Evolutionary conservation across 768 basidiomycete genomes (phyloP).

Genomic region (Lentinula lateritia): DNA sequence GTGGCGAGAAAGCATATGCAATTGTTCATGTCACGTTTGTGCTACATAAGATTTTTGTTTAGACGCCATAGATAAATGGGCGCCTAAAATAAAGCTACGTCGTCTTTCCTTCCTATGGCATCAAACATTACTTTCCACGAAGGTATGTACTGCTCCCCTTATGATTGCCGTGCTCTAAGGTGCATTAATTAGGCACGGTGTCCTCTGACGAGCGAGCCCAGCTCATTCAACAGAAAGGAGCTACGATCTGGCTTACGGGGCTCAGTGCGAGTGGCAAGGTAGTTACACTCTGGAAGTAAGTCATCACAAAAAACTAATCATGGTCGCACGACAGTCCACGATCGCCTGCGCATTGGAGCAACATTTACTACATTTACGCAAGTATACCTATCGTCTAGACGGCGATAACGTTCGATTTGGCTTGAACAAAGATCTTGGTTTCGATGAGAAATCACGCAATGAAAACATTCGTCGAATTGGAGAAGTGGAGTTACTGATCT

Average conservation of each 20-base stretch:
- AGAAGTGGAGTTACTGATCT: constrained; percentile 53
- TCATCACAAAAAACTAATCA: background rate
- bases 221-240: constrained; percentile 74
- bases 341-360: constrained; percentile 97
- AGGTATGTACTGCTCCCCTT: constrained; percentile 30
- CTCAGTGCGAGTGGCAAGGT: constrained; percentile 95
- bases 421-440: constrained; percentile 93
- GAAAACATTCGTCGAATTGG: constrained; percentile 97
- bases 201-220: constrained; percentile 57
- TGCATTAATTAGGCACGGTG: constrained; percentile 58
- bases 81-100: constrained; percentile 17
- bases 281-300: constrained; percentile 6
- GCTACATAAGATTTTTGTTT: background rate
- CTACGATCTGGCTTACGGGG: constrained; percentile 96
- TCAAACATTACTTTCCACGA: constrained; percentile 65
- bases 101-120: constrained; percentile 7
- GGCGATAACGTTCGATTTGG: constrained; percentile 96
- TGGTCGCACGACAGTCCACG: constrained; percentile 61
- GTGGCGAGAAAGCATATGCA: background rate
- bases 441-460: constrained; percentile 85
- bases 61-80: constrained; percentile 6
- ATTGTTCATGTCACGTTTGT: background rate
- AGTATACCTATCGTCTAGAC: constrained; percentile 88
- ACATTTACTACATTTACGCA: constrained; percentile 80
- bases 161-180: background rate